Evolutionary conservation across 176 grass and related monocot species (phyloP).

Genomic region (Aegilops bicornis): DNA sequence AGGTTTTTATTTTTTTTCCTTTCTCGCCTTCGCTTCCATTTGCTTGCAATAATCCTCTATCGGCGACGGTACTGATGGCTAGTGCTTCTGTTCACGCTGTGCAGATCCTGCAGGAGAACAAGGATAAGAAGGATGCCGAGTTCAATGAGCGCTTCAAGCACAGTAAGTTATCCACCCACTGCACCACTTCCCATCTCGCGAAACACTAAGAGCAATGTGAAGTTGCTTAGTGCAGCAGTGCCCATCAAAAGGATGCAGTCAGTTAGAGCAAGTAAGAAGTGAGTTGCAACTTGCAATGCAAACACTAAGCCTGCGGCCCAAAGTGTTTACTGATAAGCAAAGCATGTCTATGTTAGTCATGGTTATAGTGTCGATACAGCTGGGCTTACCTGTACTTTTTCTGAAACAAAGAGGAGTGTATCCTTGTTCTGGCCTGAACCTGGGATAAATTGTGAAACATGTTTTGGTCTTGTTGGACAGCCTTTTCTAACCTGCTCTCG

Average conservation of each 20-base stretch:
- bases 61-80: not conserved
- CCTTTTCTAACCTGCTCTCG: constrained; percentile 8
- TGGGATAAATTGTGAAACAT: not conserved
- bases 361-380: not conserved
- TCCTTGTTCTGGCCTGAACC: not conserved
- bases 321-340: not conserved
- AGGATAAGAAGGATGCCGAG: constrained; percentile 96
- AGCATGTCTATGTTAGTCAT: not conserved
- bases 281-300: not conserved
- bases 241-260: not conserved
- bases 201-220: not conserved
- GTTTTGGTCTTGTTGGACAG: not conserved
- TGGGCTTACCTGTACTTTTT: not conserved
- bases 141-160: constrained; percentile 99
- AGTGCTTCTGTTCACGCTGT: not conserved
- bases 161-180: constrained; percentile 37
- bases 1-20: constrained; percentile 39
- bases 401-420: not conserved
- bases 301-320: not conserved
- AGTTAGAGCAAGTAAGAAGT: not conserved
- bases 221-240: not conserved
- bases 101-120: constrained; percentile 94
- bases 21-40: not conserved
- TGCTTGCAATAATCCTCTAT: not conserved
- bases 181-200: not conserved